Conservation (phyloP, 2,329 filamentous ascomycete species). For the Botrytis medusae region DNA sequence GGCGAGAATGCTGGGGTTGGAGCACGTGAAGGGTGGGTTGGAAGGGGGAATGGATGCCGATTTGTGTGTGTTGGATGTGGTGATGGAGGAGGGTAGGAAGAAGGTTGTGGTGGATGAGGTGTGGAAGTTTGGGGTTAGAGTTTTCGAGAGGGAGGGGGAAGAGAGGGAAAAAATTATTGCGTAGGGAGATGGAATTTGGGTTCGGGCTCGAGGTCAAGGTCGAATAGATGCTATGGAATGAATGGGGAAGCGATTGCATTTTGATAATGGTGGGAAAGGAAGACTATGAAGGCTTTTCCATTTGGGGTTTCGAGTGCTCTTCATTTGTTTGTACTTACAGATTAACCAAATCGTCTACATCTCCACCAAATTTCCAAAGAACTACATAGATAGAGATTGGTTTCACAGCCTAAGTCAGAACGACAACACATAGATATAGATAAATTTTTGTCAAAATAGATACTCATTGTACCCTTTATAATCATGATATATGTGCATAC, state of each 20-base stretch:
- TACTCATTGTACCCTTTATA: not conserved
- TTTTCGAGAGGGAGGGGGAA: constrained; percentile 23
- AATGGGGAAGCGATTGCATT: no score
- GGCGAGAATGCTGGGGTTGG: constrained; percentile 71
- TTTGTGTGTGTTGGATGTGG: constrained; percentile 65
- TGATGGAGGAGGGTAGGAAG: constrained; percentile 44
- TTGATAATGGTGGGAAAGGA: not conserved
- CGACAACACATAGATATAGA: not conserved
- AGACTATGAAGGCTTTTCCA: not conserved
- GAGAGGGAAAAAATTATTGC: not conserved
- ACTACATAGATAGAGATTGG: not conserved
- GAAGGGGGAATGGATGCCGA: constrained; percentile 65
- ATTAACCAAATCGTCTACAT: not conserved
- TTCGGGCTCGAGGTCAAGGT: not conserved
- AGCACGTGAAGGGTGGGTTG: constrained; percentile 64
- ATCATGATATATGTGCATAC: not conserved
- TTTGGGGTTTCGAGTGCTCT: not conserved
- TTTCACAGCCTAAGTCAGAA: not conserved
- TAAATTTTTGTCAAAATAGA: not conserved
- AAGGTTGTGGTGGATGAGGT: constrained; percentile 45
- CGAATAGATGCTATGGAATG: not conserved
- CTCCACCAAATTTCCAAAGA: not conserved
- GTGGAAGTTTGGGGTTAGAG: constrained; percentile 31
- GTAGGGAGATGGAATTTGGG: not conserved
- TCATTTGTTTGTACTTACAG: not conserved